A percentile compares a stretch with the other conserved stretches of the same genome.
Conservation (phyloP, 306 rosid genomes). For the Vicia villosa region DNA sequence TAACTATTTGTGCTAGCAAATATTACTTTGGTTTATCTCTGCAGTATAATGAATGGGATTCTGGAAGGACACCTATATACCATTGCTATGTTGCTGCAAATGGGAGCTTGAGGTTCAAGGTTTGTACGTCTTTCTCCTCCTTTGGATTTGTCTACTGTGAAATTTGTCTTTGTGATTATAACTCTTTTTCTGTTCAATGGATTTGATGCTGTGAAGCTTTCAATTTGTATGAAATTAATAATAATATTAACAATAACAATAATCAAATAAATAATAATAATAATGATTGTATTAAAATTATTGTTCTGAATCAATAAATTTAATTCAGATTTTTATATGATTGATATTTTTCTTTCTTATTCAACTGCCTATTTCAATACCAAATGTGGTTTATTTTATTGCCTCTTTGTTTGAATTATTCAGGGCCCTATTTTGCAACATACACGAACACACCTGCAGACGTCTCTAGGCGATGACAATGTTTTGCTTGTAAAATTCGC, state of each 20-base stretch:
- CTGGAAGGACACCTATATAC: constrained; percentile 50
- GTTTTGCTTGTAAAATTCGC: constrained; percentile 66
- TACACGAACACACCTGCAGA: constrained; percentile 66
- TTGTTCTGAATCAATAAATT: constrained; percentile 3
- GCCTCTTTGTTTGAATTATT: constrained; percentile 26
- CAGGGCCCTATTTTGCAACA: constrained; percentile 68
- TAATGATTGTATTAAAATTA: not conserved
- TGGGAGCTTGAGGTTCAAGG: constrained; percentile 72
- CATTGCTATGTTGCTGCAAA: constrained; percentile 57
- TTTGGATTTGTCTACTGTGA: not conserved
- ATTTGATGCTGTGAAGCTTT: constrained; percentile 3
- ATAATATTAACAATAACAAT: not conserved
- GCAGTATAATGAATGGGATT: constrained; percentile 72
- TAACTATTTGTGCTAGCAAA: constrained; percentile 1
- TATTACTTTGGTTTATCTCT: constrained; percentile 31
- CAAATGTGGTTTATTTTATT: not conserved
- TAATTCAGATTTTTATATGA: not conserved
- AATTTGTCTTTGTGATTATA: constrained; percentile 1
- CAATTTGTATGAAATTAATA: not conserved
- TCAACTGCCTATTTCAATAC: constrained; percentile 4
- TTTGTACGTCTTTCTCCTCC: constrained; percentile 36
- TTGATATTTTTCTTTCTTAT: not conserved
- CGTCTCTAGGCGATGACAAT: constrained; percentile 69
- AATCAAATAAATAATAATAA: not conserved
- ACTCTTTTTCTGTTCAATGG: not conserved